These are phyloP conservation scores for Saccharomyces kudriavzevii DNA, from an alignment of 805 yeast species.

Conservation along the genomic window DNA sequence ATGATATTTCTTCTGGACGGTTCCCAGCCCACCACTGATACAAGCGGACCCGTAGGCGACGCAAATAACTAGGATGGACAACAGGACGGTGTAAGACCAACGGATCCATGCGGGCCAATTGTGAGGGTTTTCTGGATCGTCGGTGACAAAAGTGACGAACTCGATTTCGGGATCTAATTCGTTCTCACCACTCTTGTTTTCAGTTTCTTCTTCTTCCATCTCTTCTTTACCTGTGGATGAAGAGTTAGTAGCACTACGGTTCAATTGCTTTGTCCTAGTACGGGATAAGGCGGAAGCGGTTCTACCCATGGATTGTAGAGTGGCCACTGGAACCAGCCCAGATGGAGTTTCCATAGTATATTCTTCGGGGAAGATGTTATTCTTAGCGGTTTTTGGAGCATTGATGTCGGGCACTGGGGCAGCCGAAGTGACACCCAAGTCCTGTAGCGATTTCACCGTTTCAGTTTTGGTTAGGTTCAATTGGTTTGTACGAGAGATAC, in stretches of 20 bases:
- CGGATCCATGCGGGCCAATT: conserved; percentile 59
- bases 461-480: conserved; percentile 52
- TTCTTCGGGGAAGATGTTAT: conserved; percentile 86
- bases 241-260: conserved; percentile 8
- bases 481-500: conserved; percentile 1
- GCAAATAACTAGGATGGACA: conserved; percentile 69
- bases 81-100: conserved; percentile 60
- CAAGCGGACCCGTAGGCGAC: conserved; percentile 93
- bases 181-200: conserved; percentile 9
- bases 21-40: conserved; percentile 75
- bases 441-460: conserved; percentile 60
- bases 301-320: conserved; percentile 63
- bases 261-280: conserved; percentile 33
- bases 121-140: conserved; percentile 85
- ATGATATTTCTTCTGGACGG: conserved; percentile 54
- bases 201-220: conserved; percentile 15
- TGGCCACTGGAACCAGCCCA: conserved; percentile 75
- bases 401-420: conserved; percentile 50
- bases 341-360: conserved; percentile 81
- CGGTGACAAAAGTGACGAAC: conserved; percentile 70
- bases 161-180: conserved; percentile 60
- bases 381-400: conserved; percentile 43
- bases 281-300: conserved; percentile 30
- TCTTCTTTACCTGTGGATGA: conserved; percentile 4
- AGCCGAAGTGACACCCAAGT: conserved; percentile 49